These are phyloP conservation scores for Sesbania bispinosa DNA, from an alignment of 306 rosid species.

Conservation along the genomic window DNA sequence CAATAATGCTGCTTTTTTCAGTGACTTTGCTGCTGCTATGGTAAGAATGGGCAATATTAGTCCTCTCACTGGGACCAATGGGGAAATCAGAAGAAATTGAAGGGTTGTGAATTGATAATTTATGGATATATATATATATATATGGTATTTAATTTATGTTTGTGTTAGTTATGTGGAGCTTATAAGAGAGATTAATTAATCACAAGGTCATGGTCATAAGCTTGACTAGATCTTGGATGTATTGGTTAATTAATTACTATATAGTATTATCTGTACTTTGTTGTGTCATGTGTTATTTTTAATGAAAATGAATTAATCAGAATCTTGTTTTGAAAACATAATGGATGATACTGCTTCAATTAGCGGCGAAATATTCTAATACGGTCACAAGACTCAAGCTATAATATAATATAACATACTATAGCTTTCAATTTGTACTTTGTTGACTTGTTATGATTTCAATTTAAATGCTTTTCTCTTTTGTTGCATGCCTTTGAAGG, in stretches of 20 bases:
- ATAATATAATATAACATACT: background rate
- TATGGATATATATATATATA: too few relatives aligned
- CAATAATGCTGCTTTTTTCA: conserved; percentile 5
- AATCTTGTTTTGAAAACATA: background rate
- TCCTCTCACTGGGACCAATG: conserved; percentile 44
- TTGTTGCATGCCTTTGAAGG: background rate
- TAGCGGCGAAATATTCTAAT: background rate
- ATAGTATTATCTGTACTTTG: too few relatives aligned
- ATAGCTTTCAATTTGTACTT: background rate
- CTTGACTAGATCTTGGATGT: background rate
- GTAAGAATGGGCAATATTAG: conserved; percentile 45
- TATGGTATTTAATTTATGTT: background rate
- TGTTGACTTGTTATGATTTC: conserved; percentile 5
- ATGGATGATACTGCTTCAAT: background rate
- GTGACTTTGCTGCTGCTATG: conserved; percentile 54
- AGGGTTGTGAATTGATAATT: conserved; percentile 37
- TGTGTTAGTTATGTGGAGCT: too few relatives aligned
- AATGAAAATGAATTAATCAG: background rate
- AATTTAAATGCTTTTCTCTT: background rate
- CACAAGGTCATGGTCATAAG: background rate
- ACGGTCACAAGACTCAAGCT: background rate
- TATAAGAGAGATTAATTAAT: background rate
- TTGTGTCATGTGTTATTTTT: background rate
- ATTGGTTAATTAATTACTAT: too few relatives aligned
- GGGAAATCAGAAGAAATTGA: too few relatives aligned